Evolutionary conservation across 345 rosid genomes (phyloP).

Genomic region (Lenwebbia sp.): DNA sequence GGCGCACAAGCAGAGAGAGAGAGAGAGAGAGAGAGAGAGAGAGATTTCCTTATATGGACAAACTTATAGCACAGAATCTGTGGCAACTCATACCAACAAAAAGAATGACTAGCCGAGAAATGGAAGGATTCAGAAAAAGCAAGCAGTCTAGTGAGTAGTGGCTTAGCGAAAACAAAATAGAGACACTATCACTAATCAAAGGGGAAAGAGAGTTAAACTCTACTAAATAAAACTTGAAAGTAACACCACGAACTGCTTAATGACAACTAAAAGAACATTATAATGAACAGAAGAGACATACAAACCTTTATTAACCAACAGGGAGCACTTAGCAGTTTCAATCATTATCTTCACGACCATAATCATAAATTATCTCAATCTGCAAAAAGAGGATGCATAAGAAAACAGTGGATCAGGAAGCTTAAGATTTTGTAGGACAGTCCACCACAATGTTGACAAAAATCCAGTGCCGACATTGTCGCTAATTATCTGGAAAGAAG

Average conservation of each 20-base stretch:
- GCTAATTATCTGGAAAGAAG: neutral
- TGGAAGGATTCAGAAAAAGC: neutral
- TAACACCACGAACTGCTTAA: neutral
- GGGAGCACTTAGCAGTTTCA: slow-evolving; percentile 5
- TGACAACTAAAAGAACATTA: neutral
- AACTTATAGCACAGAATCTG: neutral
- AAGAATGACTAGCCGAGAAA: neutral
- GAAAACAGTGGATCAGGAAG: neutral
- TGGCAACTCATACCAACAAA: neutral
- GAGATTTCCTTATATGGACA: neutral
- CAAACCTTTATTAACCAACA: slow-evolving; percentile 36
- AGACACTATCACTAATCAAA: neutral
- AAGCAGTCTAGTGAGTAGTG: neutral
- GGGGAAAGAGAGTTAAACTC: neutral
- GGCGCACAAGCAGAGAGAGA: neutral
- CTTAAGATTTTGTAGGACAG: neutral
- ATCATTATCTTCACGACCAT: slow-evolving; percentile 80
- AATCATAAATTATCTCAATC: slow-evolving; percentile 85
- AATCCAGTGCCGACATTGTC: neutral
- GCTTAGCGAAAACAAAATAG: neutral
- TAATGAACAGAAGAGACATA: neutral
- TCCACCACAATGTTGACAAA: neutral
- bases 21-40: neutral
- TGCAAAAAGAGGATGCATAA: slow-evolving; percentile 26
- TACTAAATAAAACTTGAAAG: neutral